Base-by-base conservation (phyloP, 2,329 filamentous ascomycete genomes). In the Setomelanomma holmii region DNA sequence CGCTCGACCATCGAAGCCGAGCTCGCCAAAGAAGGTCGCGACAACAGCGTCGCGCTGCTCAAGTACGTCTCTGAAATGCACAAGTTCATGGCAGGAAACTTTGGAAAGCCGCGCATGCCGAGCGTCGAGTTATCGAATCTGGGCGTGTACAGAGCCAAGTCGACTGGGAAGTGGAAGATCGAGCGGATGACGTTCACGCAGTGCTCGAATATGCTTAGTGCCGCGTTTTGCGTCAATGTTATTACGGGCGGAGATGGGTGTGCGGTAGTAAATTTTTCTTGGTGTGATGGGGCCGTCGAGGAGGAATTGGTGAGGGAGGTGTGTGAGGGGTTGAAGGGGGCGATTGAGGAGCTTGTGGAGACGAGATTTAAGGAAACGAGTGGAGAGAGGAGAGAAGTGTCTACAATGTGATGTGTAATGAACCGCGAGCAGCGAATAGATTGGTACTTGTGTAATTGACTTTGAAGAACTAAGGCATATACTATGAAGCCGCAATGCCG, bases 101-200 rank as follows among this genome's bases (percentile, higher is more conserved):
- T 79, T 1, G 79, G 79, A 3, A 73, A 75, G 38, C 58, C 68
- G 3, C 66, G 80, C 2, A 64, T 60, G 1, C 58, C 63, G 14
- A 75, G 69, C 7, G 79, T 76, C 19, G 79, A 82, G 55, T 49
- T 82, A 6, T 80, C 79, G 0, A 82, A 80, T 59, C 46, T 82
- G 4, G 80, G 80, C 0, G 61, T 75, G 2, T 68, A 77, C 40
- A 59, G 58, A 12, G 11, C 57, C 4, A 49, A 40, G 12, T 35
- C 19, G 14, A 21, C 23, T 5, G 39, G 35, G 19, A 33, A 45
- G 4, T 68, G 71, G 59, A 59, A 52, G 16, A 69, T 80, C 22
- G 73, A 73, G 1, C 69, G 76, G 3, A 72, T 80, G 60, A 53
- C 78, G 4, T 81, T 82, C 48, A 79, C 77, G 20, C 79, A 82